phyloP scores from a whole-genome alignment of 2,329 filamentous ascomycete genomes.

The Ceratocystis cacaofunesta region DNA sequence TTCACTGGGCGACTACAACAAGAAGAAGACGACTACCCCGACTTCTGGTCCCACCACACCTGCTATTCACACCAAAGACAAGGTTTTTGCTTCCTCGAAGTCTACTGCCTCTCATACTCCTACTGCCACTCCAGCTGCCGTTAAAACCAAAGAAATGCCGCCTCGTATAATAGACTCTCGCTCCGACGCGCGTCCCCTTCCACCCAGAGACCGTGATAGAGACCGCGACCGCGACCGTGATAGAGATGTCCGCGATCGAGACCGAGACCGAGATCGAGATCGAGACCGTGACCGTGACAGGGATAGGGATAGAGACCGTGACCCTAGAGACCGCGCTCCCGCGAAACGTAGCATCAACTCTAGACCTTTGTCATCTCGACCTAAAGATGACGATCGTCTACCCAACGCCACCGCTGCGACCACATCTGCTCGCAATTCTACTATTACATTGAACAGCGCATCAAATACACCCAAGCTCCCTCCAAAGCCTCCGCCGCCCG shows the following conservation, averaged over 20 bases:
- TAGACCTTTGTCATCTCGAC: slow-evolving; percentile 4
- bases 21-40: slow-evolving; percentile 28
- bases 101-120: background rate
- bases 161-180: background rate
- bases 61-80: background rate
- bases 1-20: slow-evolving; percentile 45
- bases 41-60: background rate
- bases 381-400: slow-evolving; percentile 3
- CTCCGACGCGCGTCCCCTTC: background rate
- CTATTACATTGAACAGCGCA: background rate
- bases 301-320: slow-evolving; percentile 10
- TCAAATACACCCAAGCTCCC: slow-evolving; percentile 8
- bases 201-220: slow-evolving; percentile 7
- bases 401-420: background rate
- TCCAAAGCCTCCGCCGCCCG: slow-evolving; percentile 10
- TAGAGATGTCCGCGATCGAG: background rate
- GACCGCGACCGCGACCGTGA: slow-evolving; percentile 6
- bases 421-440: background rate
- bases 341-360: background rate
- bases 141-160: background rate
- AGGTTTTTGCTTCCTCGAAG: background rate
- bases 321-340: slow-evolving; percentile 5
- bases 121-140: background rate
- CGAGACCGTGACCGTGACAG: slow-evolving; percentile 10
- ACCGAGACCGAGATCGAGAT: background rate